These are phyloP conservation scores for Soucietia sequanensis DNA, from an alignment of 805 yeast species.

Conservation along the genomic window DNA sequence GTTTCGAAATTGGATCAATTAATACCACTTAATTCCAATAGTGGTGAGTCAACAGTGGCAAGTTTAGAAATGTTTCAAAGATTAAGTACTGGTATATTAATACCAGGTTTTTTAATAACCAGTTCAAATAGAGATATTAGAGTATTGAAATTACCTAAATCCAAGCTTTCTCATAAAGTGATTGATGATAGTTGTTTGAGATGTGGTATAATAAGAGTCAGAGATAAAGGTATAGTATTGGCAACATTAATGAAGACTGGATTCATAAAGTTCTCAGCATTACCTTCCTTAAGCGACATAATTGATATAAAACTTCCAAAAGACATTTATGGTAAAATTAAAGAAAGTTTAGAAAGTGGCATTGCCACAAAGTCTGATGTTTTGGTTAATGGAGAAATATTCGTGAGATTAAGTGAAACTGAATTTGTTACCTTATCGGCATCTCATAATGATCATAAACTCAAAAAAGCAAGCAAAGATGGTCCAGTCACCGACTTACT, in stretches of 20 bases:
- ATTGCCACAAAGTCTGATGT: constrained; percentile 24
- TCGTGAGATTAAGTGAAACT: constrained; percentile 53
- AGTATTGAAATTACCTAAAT: constrained; percentile 56
- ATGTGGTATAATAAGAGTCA: constrained; percentile 50
- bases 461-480: constrained; percentile 17
- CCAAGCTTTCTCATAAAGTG: constrained; percentile 62
- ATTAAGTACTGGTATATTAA: constrained; percentile 56
- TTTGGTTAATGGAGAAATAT: constrained; percentile 54
- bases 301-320: constrained; percentile 40
- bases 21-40: constrained; percentile 54
- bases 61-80: constrained; percentile 53
- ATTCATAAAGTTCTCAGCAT: constrained; percentile 44
- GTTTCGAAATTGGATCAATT: constrained; percentile 54
- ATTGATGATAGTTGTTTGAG: constrained; percentile 48
- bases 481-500: constrained; percentile 49
- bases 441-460: constrained; percentile 15
- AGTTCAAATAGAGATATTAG: constrained; percentile 61
- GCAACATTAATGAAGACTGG: constrained; percentile 48
- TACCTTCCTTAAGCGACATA: constrained; percentile 66
- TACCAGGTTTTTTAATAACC: constrained; percentile 62
- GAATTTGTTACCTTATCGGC: constrained; percentile 35
- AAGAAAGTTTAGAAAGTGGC: constrained; percentile 18
- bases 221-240: constrained; percentile 45
- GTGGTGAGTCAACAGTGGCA: constrained; percentile 69
- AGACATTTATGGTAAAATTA: constrained; percentile 23